phyloP scores from a whole-genome alignment of 2,329 filamentous ascomycete genomes.

The Aspergillus pseudonomiae region DNA sequence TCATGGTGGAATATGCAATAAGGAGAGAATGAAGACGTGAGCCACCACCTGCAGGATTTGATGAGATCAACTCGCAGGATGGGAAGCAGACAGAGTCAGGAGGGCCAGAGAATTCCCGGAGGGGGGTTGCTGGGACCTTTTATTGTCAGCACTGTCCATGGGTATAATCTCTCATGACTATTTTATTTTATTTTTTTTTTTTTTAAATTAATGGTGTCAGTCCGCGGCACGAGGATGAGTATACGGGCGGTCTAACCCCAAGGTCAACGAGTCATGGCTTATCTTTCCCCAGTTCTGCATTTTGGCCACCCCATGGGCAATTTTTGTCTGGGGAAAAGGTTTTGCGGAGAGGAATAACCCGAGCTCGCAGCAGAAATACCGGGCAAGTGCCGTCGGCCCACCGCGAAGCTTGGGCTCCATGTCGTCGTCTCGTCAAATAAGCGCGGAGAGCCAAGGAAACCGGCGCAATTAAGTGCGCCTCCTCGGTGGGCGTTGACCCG shows the following conservation, averaged over 20 bases:
- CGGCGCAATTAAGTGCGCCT: not conserved
- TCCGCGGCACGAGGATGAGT: not conserved
- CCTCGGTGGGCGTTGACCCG: conserved; percentile 11
- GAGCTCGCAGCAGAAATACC: not conserved
- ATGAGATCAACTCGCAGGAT: not conserved
- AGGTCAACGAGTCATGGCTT: not conserved
- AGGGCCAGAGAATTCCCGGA: not conserved
- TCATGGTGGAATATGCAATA: not conserved
- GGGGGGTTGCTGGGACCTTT: not conserved
- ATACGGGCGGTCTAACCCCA: not conserved
- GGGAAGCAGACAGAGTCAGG: not conserved
- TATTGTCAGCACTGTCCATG: not conserved
- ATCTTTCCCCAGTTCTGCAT: conserved; percentile 1
- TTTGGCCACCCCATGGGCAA: not conserved
- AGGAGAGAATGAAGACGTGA: not conserved
- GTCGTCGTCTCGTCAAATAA: not conserved
- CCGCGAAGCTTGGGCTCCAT: not conserved
- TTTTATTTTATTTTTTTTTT: not conserved
- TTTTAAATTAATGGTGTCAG: not conserved
- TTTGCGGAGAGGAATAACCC: conserved; percentile 1
- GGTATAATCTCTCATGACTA: not conserved
- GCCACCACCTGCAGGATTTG: not conserved
- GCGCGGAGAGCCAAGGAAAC: not conserved
- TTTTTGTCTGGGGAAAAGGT: not conserved
- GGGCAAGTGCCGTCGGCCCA: not conserved